Evolutionary conservation across 2,329 filamentous ascomycete genomes (phyloP), one percentile per base, ranked within the genome.

Genomic region (Hymenoscyphus albidus): DNA sequence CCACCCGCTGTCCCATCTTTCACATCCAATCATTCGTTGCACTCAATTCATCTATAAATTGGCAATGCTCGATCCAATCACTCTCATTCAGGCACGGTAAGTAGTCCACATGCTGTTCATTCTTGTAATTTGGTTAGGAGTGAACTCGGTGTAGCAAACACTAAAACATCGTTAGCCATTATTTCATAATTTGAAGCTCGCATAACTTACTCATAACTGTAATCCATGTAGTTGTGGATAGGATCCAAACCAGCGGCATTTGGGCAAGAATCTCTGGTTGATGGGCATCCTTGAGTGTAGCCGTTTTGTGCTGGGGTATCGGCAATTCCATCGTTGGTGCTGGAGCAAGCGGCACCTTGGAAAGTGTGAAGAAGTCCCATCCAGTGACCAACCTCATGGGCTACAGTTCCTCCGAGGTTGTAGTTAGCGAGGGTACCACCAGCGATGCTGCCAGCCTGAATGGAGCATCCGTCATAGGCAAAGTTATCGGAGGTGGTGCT

Each of bases 311-410:
- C n/a, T 27, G 58, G 58, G 18, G 38, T 42, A 62, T 81, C 79
- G 48, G 73, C 64, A 18, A 80, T 73, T 67, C 71, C 77, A 66
- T 79, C 75, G 48, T 78, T 79, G 56, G 59, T 65, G 6, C 74
- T 67, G 69, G 77, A 77, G 65, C 77, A 78, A 57, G 74, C 75
- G 16, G 14, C 3, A 55, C 77, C 79, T 65, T 81, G 71, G 72
- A 82, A 82, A 57, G 80, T 81, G 73, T 83, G 80, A 69, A 75
- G 76, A 31, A 83, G 76, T 60, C 80, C 80, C 61, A 82, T 72
- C 80, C 80, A 82, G 74, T 82, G 80, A 16, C 80, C 80, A 55
- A 79, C 73, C 73, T 82, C 80, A 74, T 82, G 80, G 42, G 76
- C 76, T 16, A 70, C 72, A 54, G 77, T 78, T 65, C 75, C 69